These are phyloP conservation scores for Basidiobolus meristosporus DNA, from an alignment of 371 early-diverging fungal genomes.

Conservation along the genomic window DNA sequence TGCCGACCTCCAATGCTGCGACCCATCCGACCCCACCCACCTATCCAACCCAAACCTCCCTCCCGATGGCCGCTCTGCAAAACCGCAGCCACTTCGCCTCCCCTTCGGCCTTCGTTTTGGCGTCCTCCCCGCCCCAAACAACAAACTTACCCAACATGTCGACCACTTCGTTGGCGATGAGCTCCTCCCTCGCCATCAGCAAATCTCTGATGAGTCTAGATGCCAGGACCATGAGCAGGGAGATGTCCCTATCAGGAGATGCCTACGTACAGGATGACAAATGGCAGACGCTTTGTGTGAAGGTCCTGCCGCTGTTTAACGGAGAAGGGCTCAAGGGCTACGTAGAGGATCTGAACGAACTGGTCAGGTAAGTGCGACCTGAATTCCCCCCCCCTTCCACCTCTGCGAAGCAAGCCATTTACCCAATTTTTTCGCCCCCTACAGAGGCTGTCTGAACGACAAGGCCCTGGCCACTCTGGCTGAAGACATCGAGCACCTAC, in stretches of 20 bases:
- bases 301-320: constrained; percentile 66
- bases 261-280: constrained; percentile 26
- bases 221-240: constrained; percentile 33
- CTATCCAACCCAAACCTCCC: too few relatives aligned
- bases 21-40: too few relatives aligned
- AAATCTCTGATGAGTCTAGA: constrained; percentile 33
- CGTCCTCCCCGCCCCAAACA: too few relatives aligned
- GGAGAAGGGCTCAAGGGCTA: constrained; percentile 64
- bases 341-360: constrained; percentile 67
- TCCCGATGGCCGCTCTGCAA: too few relatives aligned
- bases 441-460: constrained; percentile 34
- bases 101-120: too few relatives aligned
- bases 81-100: too few relatives aligned
- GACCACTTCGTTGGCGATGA: too few relatives aligned
- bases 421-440: background rate
- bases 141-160: too few relatives aligned
- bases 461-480: constrained; percentile 19
- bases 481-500: constrained; percentile 29
- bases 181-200: constrained; percentile 19
- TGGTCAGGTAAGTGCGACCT: constrained; percentile 28
- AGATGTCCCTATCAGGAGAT: constrained; percentile 18
- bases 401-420: background rate
- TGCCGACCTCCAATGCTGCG: too few relatives aligned
- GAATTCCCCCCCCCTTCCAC: background rate
- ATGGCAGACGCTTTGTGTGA: constrained; percentile 53